Base-by-base conservation (phyloP, 169 alveolate genomes). In the Cyclospora cayetanensis region DNA sequence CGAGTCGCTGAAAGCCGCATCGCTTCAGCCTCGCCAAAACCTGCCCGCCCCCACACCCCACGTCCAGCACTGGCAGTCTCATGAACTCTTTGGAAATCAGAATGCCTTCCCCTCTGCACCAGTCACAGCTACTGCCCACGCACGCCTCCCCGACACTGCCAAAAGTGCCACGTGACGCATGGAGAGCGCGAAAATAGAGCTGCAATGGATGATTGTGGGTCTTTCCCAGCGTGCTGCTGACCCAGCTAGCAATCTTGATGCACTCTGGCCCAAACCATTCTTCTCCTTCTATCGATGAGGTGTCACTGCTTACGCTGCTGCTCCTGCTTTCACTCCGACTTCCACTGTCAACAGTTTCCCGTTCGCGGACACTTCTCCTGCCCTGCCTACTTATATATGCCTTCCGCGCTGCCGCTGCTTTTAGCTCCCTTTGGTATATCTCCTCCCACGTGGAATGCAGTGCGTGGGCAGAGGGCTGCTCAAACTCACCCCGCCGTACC, bases 231-330 rank as follows among this genome's bases (percentile, higher is more conserved):
- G 79, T 60, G 46, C 39, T 39, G 27, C 42, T 15, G 27, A 86
- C 60, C 92, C 92, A 86, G 60, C 37, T 50, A 9, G 83, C 77
- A 18, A 86, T 86, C 29, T 72, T 74, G 39, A 41, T 46, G 63
- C 92, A 65, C 92, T 86, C 85, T 55, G 92, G 84, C 42, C 50
- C 92, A 68, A 86, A 86, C 92, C 92, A 86, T 42, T 86, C 92
- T 50, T 86, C 92, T n/a, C 84, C 86, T 25, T 86, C 84, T 35
- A 60, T 18, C 50, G 90, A 82, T 39, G 42, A 60, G 52, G 76
- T 53, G 55, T 35, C 76, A 22, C 90, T 53, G 55, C 50, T 50
- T 5, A 5, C 1, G 55, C 46, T 66, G 52, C 90, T 82, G 53
- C 50, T 22, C n/a, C 66, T 43, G 90, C 90, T 35, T 31, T 63